Percentiles rank a stretch among this genome's conserved stretches.
These are phyloP conservation scores for Claviceps fusiformis DNA, from an alignment of 2,329 filamentous ascomycete species.

Conservation along the genomic window DNA sequence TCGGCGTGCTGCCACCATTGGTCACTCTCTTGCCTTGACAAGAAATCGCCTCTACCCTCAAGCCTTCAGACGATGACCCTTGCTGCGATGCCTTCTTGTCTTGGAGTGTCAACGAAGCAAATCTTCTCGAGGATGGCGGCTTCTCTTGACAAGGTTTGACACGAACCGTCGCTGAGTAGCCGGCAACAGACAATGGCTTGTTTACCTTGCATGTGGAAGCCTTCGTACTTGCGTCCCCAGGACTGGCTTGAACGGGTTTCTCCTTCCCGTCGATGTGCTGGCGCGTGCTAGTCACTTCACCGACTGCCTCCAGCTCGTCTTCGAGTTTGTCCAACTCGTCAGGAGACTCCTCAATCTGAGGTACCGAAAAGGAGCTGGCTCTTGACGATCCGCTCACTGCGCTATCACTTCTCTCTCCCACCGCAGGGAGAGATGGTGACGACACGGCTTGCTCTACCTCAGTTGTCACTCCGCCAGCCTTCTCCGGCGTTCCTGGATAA, in stretches of 20 bases:
- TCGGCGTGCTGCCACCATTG: constrained; percentile 19
- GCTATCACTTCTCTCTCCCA: constrained; percentile 19
- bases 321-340: constrained; percentile 49
- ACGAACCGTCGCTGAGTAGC: constrained; percentile 26
- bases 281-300: constrained; percentile 22
- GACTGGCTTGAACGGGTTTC: not conserved
- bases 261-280: constrained; percentile 15
- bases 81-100: constrained; percentile 12
- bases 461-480: constrained; percentile 17
- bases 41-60: constrained; percentile 7
- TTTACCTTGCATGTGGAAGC: constrained; percentile 1
- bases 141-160: constrained; percentile 25
- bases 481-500: constrained; percentile 14
- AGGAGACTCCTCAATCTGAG: constrained; percentile 50
- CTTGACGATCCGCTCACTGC: constrained; percentile 21
- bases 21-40: constrained; percentile 10
- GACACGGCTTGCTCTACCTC: constrained; percentile 20
- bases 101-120: constrained; percentile 26
- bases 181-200: constrained; percentile 19
- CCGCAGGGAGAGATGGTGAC: constrained; percentile 19
- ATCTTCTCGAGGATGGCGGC: constrained; percentile 27
- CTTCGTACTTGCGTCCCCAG: constrained; percentile 8
- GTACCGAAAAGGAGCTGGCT: constrained; percentile 20
- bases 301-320: constrained; percentile 44
- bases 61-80: constrained; percentile 3